Conservation (phyloP, 345 rosid genomes). For the Salix caprea region DNA sequence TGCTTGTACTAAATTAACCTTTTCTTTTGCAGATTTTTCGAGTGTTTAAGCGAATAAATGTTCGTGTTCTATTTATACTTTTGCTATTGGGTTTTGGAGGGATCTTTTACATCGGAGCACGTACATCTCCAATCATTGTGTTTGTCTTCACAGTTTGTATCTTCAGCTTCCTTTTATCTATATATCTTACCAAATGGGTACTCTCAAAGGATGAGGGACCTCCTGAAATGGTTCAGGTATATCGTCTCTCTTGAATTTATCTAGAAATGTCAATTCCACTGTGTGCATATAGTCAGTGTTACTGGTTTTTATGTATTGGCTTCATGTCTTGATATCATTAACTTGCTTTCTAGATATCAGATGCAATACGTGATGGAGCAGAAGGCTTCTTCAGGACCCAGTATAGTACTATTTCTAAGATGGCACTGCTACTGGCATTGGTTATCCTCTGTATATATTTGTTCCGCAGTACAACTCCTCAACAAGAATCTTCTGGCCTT, state of each 20-base stretch:
- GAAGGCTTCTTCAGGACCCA: conserved; percentile 99
- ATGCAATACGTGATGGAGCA: conserved; percentile 99
- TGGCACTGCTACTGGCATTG: conserved; percentile 86
- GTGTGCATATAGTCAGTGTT: not conserved
- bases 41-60: conserved; percentile 68
- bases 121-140: conserved; percentile 86
- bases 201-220: conserved; percentile 98
- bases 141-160: conserved; percentile 88
- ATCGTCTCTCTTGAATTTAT: conserved; percentile 6
- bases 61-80: conserved; percentile 66
- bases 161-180: conserved; percentile 65
- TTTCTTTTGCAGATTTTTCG: conserved; percentile 66
- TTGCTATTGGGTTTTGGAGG: conserved; percentile 67
- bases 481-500: conserved; percentile 93
- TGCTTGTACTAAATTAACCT: not conserved
- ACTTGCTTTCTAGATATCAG: conserved; percentile 72
- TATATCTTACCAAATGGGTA: conserved; percentile 91
- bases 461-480: conserved; percentile 84
- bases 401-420: conserved; percentile 91
- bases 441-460: conserved; percentile 81
- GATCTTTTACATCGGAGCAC: conserved; percentile 79
- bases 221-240: conserved; percentile 92
- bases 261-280: not conserved
- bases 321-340: conserved; percentile 28
- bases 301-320: not conserved